Evolutionary conservation across 768 basidiomycete genomes (phyloP).

Genomic region (Psilocybe tampanensis): DNA sequence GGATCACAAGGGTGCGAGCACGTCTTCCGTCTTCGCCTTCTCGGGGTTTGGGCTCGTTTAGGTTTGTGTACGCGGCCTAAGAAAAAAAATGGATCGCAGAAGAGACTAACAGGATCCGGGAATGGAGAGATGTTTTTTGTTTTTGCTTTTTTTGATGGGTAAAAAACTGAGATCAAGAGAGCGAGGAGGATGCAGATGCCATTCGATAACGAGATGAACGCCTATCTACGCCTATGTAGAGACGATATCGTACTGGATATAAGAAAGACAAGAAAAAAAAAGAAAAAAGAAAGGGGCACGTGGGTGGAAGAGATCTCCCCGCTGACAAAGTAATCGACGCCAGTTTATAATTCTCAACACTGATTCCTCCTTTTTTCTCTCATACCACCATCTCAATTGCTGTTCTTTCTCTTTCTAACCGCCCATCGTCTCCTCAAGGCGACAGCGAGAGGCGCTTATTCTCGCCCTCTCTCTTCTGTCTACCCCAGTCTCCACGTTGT

Average conservation of each 20-base stretch:
- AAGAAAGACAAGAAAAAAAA: neutral
- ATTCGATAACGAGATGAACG: neutral
- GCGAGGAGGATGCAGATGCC: neutral
- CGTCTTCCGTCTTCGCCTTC: slow-evolving; percentile 3
- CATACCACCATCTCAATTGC: slow-evolving; percentile 29
- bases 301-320: slow-evolving; percentile 9
- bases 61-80: neutral
- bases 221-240: too few species aligned
- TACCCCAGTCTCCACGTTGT: slow-evolving; percentile 8
- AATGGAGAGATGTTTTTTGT: too few species aligned
- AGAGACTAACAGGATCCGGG: neutral
- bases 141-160: neutral
- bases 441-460: slow-evolving; percentile 29
- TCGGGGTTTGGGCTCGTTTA: neutral
- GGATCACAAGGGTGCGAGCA: slow-evolving; percentile 8
- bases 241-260: neutral
- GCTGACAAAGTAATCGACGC: slow-evolving; percentile 25
- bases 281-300: slow-evolving; percentile 12
- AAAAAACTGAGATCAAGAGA: neutral
- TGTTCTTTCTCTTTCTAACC: slow-evolving; percentile 6
- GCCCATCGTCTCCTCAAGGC: slow-evolving; percentile 24
- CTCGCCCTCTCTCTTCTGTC: slow-evolving; percentile 23
- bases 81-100: neutral
- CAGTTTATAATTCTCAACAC: slow-evolving; percentile 16
- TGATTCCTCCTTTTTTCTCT: slow-evolving; percentile 21